A percentile compares a stretch with the other conserved stretches of the same genome.
phyloP scores from a whole-genome alignment of 1,139 yeast species.

The Hemisphaericaspora xylofermentans region DNA sequence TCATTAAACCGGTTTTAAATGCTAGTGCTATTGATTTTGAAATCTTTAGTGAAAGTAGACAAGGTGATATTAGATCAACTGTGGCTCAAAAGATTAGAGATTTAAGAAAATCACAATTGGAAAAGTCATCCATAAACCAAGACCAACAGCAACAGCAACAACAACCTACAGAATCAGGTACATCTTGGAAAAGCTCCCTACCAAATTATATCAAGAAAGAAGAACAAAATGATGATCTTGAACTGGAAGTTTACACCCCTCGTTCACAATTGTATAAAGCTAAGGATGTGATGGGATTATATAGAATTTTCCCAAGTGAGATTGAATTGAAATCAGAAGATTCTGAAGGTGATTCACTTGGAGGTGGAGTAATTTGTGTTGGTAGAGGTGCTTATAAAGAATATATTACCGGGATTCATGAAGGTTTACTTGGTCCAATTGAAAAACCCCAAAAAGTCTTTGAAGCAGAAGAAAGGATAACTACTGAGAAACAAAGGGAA shows the following conservation, averaged over 20 bases:
- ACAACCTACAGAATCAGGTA: neutral
- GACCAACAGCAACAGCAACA: conserved; percentile 8
- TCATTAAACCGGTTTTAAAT: conserved; percentile 82
- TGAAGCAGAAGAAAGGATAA: conserved; percentile 30
- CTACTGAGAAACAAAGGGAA: conserved; percentile 18
- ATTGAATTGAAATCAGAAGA: conserved; percentile 47
- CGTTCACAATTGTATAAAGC: conserved; percentile 49
- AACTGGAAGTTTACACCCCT: conserved; percentile 22
- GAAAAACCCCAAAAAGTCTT: conserved; percentile 52
- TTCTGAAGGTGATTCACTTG: conserved; percentile 48
- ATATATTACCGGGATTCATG: conserved; percentile 85
- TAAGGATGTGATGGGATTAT: conserved; percentile 60
- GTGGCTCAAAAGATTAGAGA: conserved; percentile 85
- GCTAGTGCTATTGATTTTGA: conserved; percentile 88
- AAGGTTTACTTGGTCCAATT: conserved; percentile 91
- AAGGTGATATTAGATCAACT: conserved; percentile 79
- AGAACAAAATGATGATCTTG: conserved; percentile 14
- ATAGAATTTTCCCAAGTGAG: conserved; percentile 37
- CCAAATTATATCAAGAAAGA: conserved; percentile 13
- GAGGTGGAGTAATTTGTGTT: conserved; percentile 79
- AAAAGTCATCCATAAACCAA: conserved; percentile 1
- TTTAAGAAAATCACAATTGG: conserved; percentile 42
- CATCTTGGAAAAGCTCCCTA: conserved; percentile 1
- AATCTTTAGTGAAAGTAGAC: conserved; percentile 69
- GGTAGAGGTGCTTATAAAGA: conserved; percentile 98